phyloP scores from a whole-genome alignment of 768 basidiomycete species.

The Xanthoconium purpureum region DNA sequence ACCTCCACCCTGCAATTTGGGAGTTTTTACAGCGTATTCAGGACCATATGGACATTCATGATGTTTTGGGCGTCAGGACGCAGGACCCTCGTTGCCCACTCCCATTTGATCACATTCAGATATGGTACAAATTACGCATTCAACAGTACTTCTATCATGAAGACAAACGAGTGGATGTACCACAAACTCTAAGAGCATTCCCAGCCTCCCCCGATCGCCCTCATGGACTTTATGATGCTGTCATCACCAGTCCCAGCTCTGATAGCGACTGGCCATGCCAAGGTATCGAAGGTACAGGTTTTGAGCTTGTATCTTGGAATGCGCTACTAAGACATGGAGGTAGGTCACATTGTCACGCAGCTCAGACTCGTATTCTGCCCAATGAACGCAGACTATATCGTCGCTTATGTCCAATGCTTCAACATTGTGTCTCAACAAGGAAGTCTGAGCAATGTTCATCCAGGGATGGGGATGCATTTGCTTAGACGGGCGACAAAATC shows the following conservation, averaged over 20 bases:
- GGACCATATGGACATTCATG: not conserved
- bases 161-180: not conserved
- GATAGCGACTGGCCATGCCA: too few relatives aligned
- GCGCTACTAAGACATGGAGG: too few relatives aligned
- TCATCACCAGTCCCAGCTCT: not conserved
- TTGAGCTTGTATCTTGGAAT: too few relatives aligned
- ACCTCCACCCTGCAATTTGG: not conserved
- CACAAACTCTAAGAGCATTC: not conserved
- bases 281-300: too few relatives aligned
- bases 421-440: too few relatives aligned
- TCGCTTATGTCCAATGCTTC: too few relatives aligned
- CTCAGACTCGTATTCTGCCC: too few relatives aligned
- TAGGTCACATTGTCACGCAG: too few relatives aligned
- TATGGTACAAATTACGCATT: not conserved
- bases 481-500: too few relatives aligned
- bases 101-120: not conserved
- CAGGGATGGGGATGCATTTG: too few relatives aligned
- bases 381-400: too few relatives aligned
- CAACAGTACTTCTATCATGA: not conserved
- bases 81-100: not conserved
- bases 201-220: not conserved
- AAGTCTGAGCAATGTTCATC: too few relatives aligned
- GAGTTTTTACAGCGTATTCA: not conserved
- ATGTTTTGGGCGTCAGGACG: not conserved
- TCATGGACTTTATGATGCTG: not conserved